Percentiles rank a stretch among this genome's conserved stretches.
These are phyloP conservation scores for Pelargonium myrrhifolium DNA, from an alignment of 441 rosid genomes.

Conservation along the genomic window DNA sequence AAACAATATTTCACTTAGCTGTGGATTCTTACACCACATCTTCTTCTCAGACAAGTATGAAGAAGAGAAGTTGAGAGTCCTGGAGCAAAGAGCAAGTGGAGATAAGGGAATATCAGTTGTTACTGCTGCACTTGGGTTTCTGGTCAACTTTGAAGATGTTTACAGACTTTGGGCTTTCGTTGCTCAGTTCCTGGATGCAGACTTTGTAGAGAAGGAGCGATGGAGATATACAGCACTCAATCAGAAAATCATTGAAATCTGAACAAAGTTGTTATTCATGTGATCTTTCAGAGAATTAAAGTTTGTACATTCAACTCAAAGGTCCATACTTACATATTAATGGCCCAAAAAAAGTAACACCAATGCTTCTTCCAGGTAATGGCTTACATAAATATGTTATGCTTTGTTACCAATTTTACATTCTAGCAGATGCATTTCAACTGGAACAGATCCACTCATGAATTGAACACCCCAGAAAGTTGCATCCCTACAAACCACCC, in stretches of 20 bases:
- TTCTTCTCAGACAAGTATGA: conserved; percentile 52
- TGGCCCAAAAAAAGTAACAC: not conserved
- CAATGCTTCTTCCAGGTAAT: not conserved
- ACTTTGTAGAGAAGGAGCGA: conserved; percentile 75
- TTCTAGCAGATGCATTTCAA: conserved; percentile 7
- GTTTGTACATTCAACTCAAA: conserved; percentile 4
- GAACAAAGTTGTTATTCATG: conserved; percentile 5
- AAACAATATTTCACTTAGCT: conserved; percentile 59
- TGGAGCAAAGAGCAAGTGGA: conserved; percentile 38
- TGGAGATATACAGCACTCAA: conserved; percentile 74
- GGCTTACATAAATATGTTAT: too few species aligned
- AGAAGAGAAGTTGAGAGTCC: conserved; percentile 42
- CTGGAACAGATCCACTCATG: not conserved
- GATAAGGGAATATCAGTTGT: conserved; percentile 54
- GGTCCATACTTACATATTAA: not conserved
- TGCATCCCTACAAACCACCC: too few species aligned
- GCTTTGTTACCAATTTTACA: not conserved
- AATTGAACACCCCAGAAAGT: too few species aligned
- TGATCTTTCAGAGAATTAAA: conserved; percentile 1
- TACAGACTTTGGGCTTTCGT: conserved; percentile 77
- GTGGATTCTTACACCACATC: conserved; percentile 58
- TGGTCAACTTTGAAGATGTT: conserved; percentile 66
- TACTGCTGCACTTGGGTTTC: conserved; percentile 70
- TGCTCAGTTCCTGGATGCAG: conserved; percentile 81
- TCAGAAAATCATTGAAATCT: conserved; percentile 55